phyloP scores from a whole-genome alignment of 306 rosid species.

The Clitoria ternatea region DNA sequence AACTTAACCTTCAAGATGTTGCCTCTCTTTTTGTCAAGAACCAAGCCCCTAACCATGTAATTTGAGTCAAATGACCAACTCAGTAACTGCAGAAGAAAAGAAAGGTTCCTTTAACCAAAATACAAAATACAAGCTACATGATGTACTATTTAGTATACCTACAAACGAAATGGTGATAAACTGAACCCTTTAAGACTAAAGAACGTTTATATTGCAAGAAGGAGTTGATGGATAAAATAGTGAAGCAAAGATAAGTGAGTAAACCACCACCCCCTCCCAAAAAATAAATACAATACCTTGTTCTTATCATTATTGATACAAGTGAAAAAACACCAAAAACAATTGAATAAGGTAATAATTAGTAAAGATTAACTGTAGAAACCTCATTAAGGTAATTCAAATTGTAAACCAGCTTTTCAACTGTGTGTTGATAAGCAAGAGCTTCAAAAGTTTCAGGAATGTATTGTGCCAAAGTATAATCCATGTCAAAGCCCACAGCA shows the following conservation, averaged over 20 bases:
- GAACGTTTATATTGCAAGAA: not conserved
- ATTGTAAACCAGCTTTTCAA: conserved; percentile 61
- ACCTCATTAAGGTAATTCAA: conserved; percentile 70
- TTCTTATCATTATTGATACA: not conserved
- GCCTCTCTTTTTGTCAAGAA: conserved; percentile 76
- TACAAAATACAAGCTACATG: conserved; percentile 16
- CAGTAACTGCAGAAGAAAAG: conserved; percentile 49
- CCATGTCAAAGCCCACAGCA: conserved; percentile 88
- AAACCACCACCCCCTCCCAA: not conserved
- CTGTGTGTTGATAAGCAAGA: conserved; percentile 76
- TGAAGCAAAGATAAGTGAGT: not conserved
- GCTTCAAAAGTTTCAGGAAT: conserved; percentile 81
- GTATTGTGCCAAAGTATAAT: conserved; percentile 83
- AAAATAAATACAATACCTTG: not conserved
- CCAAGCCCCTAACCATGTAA: conserved; percentile 92
- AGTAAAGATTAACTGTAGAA: conserved; percentile 16
- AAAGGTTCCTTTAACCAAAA: conserved; percentile 12
- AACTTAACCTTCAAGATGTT: conserved; percentile 71
- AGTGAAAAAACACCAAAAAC: not conserved
- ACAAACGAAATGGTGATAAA: not conserved
- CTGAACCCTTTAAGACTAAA: not conserved
- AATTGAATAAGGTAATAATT: not conserved
- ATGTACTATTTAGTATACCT: not conserved
- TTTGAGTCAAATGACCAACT: conserved; percentile 67
- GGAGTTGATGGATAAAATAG: not conserved